phyloP scores from a whole-genome alignment of 176 grass and related monocot species.

The Paspalum vaginatum region DNA sequence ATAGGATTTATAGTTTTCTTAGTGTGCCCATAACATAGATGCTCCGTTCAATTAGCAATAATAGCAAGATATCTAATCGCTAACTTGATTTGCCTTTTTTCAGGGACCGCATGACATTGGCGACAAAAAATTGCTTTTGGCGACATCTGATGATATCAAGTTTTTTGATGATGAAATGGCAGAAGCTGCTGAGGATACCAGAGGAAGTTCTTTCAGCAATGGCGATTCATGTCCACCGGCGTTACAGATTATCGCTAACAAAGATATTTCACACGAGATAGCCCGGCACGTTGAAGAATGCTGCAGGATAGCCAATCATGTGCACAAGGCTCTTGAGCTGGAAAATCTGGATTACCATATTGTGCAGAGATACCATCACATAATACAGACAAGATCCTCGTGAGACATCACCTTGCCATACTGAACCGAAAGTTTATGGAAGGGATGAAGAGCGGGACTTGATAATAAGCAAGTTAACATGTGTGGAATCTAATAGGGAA shows the following conservation, averaged over 20 bases:
- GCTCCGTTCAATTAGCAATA: no score
- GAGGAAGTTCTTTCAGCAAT: not conserved
- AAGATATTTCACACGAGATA: slow-evolving; percentile 10
- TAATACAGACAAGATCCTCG: not conserved
- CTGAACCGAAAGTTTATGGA: slow-evolving; percentile 37
- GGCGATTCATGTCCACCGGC: not conserved
- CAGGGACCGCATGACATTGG: not conserved
- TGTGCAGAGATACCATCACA: not conserved
- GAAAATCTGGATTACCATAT: slow-evolving; percentile 16
- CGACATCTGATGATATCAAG: not conserved
- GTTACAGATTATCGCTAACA: not conserved
- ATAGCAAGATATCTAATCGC: not conserved
- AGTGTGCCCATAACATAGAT: no score
- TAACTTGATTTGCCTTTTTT: not conserved
- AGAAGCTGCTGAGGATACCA: not conserved
- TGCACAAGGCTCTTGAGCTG: slow-evolving; percentile 11
- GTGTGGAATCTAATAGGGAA: not conserved
- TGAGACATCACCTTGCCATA: slow-evolving; percentile 3
- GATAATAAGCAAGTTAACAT: slow-evolving; percentile 26
- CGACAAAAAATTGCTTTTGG: not conserved
- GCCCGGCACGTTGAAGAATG: not conserved
- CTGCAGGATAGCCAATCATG: not conserved
- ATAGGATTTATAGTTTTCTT: no score
- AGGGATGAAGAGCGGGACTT: slow-evolving; percentile 26
- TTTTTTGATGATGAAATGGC: slow-evolving; percentile 2